Evolutionary conservation across 176 grass and related monocot genomes (phyloP), one percentile per base, ranked within the genome.

Genomic region (Triticum turgidum): DNA sequence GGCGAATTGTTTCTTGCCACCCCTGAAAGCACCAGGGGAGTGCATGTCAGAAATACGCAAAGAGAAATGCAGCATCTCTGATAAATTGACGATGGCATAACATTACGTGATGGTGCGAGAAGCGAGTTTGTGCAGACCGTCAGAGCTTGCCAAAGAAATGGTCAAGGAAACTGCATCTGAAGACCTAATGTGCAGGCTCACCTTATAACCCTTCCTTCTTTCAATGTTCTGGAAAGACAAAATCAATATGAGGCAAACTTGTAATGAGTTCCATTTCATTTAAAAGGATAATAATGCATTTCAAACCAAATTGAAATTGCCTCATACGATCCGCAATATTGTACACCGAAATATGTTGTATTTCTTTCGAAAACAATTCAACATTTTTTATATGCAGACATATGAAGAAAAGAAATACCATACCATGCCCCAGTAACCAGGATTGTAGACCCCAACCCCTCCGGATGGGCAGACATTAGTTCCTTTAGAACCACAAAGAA

Each of bases 371-470:
- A 73, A 80, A 12, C 61, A 56, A 20, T 9, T 76, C 6, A 47
- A 37, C 35, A 83, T 9, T 32, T 34, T 8, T 22, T n/a, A 72
- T 67, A 1, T 21, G 61, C 32, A 30, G 14, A 66, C n/a, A 70
- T 30, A 66, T 82, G 42, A 47, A 90, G n/a, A 39, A 75, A 11
- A 25, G 9, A 66, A 80, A 87, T 45, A 75, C 5, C 61, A 61
- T 95, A 98, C 96, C 96, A 98, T 98, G 86, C 93, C 93, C 93
- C 96, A 95, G 51, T 89, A 98, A 63, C 96, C 91, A 81, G 93
- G 96, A 90, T 98, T 98, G 33, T 95, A 95, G 75, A 98, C 71
- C 4, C 96, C 96, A 70, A 98, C 96, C 22, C 91, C 93, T 77
- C 93, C 90, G 11, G 90, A 59, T 38, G 93, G 96, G 81, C 93